These are phyloP conservation scores for Colletotrichum destructivum DNA, from an alignment of 2,329 filamentous ascomycete species.

Conservation along the genomic window DNA sequence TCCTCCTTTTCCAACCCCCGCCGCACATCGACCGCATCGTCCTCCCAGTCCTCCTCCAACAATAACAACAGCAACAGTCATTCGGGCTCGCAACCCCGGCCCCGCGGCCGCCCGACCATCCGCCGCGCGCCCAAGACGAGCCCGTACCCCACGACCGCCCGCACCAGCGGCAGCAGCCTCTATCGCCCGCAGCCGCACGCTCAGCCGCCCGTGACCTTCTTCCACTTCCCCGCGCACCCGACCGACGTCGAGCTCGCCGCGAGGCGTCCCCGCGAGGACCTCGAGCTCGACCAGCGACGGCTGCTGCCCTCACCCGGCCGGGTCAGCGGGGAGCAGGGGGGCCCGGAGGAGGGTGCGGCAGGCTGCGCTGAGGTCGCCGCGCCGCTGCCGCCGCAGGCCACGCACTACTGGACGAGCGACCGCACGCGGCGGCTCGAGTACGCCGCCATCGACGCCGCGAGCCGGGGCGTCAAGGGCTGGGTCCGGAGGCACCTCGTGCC, in stretches of 20 bases:
- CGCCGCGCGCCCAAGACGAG: constrained; percentile 59
- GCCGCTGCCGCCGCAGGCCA: constrained; percentile 68
- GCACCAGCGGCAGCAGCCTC: constrained; percentile 31
- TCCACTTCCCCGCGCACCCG: constrained; percentile 62
- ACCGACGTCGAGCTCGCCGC: constrained; percentile 52
- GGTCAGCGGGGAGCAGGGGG: constrained; percentile 24
- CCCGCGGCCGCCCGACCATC: constrained; percentile 58
- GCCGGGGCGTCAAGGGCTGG: constrained; percentile 73
- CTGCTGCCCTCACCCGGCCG: neutral
- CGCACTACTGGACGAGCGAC: constrained; percentile 78
- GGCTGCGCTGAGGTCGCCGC: constrained; percentile 44
- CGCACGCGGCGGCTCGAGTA: constrained; percentile 75
- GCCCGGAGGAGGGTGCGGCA: constrained; percentile 34
- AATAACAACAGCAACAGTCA: neutral
- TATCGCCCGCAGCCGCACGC: constrained; percentile 41
- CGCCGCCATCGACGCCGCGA: constrained; percentile 76
- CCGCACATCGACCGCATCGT: constrained; percentile 53
- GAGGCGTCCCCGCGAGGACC: constrained; percentile 16
- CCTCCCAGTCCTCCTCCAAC: constrained; percentile 48
- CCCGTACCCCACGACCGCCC: constrained; percentile 43
- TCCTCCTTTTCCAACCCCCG: constrained; percentile 55
- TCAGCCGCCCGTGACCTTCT: constrained; percentile 58
- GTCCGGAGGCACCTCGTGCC: constrained; percentile 70
- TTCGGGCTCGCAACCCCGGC: constrained; percentile 45
- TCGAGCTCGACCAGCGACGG: constrained; percentile 45